phyloP scores from a whole-genome alignment of 805 yeast species.

The Kluyveromyces dobzhanskii region DNA sequence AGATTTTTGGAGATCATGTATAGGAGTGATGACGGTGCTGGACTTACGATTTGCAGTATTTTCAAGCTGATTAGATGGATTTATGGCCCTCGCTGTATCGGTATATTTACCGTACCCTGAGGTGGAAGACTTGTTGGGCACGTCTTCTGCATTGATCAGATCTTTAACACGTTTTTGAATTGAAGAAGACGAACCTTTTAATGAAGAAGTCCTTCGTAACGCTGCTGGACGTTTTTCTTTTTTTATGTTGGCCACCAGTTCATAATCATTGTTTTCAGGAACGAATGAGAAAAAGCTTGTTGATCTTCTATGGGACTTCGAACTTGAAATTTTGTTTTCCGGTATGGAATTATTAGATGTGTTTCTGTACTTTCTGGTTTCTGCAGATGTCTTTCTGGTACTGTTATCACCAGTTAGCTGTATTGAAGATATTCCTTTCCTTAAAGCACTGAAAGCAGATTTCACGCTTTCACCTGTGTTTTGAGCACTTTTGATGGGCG shows the following conservation, averaged over 20 bases:
- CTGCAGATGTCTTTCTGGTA: conserved; percentile 1
- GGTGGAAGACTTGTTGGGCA: conserved; percentile 54
- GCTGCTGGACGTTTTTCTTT: conserved; percentile 9
- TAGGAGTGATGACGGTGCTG: conserved; percentile 13
- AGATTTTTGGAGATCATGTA: conserved; percentile 13
- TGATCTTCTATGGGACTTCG: conserved; percentile 1
- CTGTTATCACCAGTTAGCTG: conserved; percentile 9
- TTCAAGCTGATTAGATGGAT: conserved; percentile 4
- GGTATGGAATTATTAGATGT: background rate
- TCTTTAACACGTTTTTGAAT: conserved; percentile 51
- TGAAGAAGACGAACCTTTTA: conserved; percentile 14
- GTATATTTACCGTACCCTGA: conserved; percentile 77
- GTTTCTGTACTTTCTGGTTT: background rate
- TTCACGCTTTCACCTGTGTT: conserved; percentile 21
- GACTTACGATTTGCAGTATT: conserved; percentile 19
- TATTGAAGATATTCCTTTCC: conserved; percentile 9
- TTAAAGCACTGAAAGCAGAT: conserved; percentile 14
- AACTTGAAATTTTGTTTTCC: background rate
- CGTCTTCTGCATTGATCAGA: conserved; percentile 28
- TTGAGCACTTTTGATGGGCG: conserved; percentile 19
- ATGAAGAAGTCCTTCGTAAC: conserved; percentile 5
- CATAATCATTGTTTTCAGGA: conserved; percentile 9
- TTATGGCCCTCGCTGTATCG: conserved; percentile 19
- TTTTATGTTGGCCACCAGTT: conserved; percentile 3
- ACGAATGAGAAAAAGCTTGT: conserved; percentile 5